Conservation (phyloP, 83 land plant genomes). For the Thuja plicata region DNA sequence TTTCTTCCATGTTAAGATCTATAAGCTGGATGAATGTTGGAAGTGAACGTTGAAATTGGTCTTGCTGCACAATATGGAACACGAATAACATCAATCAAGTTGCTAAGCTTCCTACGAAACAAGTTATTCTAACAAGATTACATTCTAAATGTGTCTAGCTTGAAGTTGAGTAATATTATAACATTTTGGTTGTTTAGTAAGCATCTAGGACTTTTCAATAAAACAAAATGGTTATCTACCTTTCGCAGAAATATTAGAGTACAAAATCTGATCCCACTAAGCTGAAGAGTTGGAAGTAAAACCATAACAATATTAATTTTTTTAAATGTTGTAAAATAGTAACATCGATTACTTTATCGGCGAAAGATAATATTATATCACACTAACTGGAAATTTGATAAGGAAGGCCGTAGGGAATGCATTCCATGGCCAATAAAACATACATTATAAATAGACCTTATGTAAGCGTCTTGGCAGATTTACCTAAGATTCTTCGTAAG, state of each 20-base stretch:
- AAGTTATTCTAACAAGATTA: not conserved
- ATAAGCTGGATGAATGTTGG: constrained; percentile 92
- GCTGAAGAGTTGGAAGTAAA: not conserved
- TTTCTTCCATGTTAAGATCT: constrained; percentile 72
- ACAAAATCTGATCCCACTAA: not conserved
- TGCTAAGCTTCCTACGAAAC: not conserved
- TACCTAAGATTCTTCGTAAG: too few species aligned
- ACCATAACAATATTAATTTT: not conserved
- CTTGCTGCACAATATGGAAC: constrained; percentile 55
- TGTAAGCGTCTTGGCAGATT: too few species aligned
- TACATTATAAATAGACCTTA: too few species aligned
- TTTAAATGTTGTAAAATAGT: not conserved
- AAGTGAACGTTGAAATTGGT: constrained; percentile 84
- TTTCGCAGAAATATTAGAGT: not conserved
- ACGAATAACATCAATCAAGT: not conserved
- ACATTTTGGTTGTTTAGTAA: too few species aligned
- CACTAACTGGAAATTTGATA: not conserved
- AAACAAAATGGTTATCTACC: not conserved
- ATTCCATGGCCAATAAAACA: too few species aligned
- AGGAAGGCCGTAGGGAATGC: too few species aligned
- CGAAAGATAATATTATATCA: not conserved
- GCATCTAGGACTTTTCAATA: not conserved
- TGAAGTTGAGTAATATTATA: too few species aligned
- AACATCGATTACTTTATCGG: too few species aligned
- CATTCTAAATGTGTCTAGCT: not conserved